These are phyloP conservation scores for Akanthomyces uredinophilus DNA, from an alignment of 2,329 filamentous ascomycete species.

Conservation along the genomic window DNA sequence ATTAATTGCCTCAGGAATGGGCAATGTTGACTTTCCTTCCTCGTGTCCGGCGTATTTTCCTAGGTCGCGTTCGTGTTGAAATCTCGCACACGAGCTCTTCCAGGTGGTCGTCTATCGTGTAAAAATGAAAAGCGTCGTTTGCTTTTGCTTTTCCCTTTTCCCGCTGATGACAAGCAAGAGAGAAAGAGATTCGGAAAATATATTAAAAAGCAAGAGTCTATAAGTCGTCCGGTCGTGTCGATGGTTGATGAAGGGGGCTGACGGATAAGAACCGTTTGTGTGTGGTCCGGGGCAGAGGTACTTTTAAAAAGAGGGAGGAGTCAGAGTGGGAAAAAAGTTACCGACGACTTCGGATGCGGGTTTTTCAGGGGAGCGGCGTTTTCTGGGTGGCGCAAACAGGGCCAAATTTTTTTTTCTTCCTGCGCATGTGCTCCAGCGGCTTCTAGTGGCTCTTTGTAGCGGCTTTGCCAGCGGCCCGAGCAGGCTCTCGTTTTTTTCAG, in stretches of 20 bases:
- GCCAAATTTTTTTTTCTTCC: constrained; percentile 7
- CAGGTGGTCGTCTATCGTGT: not conserved
- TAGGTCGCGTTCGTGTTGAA: constrained; percentile 2
- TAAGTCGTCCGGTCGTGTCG: constrained; percentile 2
- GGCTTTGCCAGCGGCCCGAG: constrained; percentile 6
- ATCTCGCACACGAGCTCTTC: not conserved
- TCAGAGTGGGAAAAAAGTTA: not conserved
- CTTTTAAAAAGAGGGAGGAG: not conserved
- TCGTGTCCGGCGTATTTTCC: not conserved
- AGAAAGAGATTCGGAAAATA: not conserved
- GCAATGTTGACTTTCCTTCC: not conserved
- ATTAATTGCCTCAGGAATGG: constrained; percentile 1
- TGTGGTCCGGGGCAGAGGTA: not conserved
- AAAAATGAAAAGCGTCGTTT: not conserved
- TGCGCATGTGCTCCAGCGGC: constrained; percentile 4
- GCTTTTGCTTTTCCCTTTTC: not conserved
- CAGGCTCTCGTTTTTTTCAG: not conserved
- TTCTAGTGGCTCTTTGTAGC: not conserved
- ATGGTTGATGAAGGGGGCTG: not conserved
- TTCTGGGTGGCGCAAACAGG: constrained; percentile 8
- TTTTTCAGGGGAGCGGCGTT: constrained; percentile 16
- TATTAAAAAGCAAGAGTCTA: constrained; percentile 9
- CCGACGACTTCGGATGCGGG: constrained; percentile 14
- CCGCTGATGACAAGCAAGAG: not conserved
- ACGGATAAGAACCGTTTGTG: not conserved